A percentile compares a stretch with the other conserved stretches of the same genome.
Evolutionary conservation across 163 green algal genomes (phyloP).

Genomic region (Chlorella variabilis): DNA sequence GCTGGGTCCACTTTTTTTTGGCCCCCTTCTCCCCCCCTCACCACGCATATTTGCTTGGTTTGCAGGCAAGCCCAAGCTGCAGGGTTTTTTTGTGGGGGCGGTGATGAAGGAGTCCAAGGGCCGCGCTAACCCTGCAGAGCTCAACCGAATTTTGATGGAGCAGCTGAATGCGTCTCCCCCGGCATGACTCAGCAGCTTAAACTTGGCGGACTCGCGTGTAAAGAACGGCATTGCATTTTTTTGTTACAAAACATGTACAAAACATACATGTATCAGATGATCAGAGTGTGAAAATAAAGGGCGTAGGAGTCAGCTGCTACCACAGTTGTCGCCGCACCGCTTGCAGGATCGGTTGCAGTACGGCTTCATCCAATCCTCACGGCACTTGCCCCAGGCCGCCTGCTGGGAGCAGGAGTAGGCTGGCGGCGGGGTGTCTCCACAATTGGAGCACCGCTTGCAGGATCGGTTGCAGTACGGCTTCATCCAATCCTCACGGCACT

Average conservation of each 20-base stretch:
- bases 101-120: slow-evolving; percentile 92
- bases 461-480: not conserved
- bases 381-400: slow-evolving; percentile 8
- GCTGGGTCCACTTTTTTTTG: too few relatives aligned
- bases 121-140: slow-evolving; percentile 82
- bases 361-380: not conserved
- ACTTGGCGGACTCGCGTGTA: too few relatives aligned
- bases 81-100: slow-evolving; percentile 95
- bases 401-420: not conserved
- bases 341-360: slow-evolving; percentile 2
- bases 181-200: too few relatives aligned
- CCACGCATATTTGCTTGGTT: too few relatives aligned
- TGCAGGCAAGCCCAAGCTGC: slow-evolving; percentile 97
- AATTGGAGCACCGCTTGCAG: slow-evolving; percentile 3
- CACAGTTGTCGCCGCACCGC: not conserved
- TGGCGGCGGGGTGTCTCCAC: not conserved
- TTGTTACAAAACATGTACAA: too few relatives aligned
- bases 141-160: slow-evolving; percentile 83
- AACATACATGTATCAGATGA: too few relatives aligned
- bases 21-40: too few relatives aligned
- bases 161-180: slow-evolving; percentile 51
- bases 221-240: too few relatives aligned
- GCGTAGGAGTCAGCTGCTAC: too few relatives aligned
- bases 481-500: slow-evolving; percentile 16
- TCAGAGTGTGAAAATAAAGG: too few relatives aligned